phyloP scores from a whole-genome alignment of 768 basidiomycete species.

The Mrakia hoshinonis region DNA sequence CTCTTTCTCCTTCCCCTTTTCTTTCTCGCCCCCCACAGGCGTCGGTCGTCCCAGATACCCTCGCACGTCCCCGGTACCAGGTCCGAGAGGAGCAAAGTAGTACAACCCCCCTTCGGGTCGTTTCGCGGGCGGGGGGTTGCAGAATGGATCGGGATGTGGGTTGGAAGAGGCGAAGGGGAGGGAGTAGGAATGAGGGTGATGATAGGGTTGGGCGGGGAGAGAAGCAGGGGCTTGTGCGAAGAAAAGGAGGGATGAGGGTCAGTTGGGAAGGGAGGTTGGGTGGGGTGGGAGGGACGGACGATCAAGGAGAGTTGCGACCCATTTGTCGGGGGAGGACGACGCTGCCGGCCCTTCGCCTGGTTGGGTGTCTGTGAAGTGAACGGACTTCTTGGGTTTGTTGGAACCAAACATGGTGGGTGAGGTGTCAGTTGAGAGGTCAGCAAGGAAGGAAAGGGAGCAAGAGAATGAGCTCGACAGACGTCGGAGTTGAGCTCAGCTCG shows the following conservation, averaged over 20 bases:
- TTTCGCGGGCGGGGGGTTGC: background rate
- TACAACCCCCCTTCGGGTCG: too few relatives aligned
- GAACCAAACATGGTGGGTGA: background rate
- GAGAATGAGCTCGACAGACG: background rate
- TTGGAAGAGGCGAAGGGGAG: background rate
- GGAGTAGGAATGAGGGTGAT: background rate
- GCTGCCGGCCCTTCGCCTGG: background rate
- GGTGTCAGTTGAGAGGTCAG: background rate
- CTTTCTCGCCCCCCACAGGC: background rate
- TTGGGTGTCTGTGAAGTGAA: too few relatives aligned
- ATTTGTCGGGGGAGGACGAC: background rate
- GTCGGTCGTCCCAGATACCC: background rate
- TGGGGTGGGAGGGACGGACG: background rate
- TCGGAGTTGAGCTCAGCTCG: background rate
- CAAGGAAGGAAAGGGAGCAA: background rate
- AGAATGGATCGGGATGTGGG: background rate
- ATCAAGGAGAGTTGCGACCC: background rate
- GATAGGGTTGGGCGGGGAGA: background rate
- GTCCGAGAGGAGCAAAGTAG: background rate
- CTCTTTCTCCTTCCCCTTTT: background rate
- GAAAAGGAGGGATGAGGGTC: background rate
- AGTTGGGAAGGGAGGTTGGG: background rate
- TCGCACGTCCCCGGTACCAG: background rate
- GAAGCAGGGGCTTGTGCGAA: background rate
- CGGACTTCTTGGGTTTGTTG: slow-evolving; percentile 2